phyloP scores from a whole-genome alignment of 371 early-diverging fungal species.

The Lichtheimia ornata region DNA sequence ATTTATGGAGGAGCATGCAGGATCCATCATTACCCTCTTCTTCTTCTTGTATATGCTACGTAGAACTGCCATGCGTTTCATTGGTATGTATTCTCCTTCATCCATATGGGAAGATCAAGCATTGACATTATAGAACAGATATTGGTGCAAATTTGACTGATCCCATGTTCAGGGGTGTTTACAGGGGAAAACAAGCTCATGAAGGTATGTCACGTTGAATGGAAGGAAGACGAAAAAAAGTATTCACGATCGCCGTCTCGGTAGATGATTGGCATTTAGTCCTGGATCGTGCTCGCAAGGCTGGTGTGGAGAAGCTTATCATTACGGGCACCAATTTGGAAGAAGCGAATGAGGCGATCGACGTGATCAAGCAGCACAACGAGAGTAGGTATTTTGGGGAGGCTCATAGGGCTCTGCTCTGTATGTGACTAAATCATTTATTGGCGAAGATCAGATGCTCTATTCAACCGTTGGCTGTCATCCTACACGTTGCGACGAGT shows the following conservation, averaged over 20 bases:
- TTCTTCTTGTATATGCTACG: background rate
- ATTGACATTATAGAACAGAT: constrained; percentile 36
- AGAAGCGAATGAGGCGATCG: constrained; percentile 61
- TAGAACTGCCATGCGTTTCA: constrained; percentile 18
- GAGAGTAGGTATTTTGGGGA: background rate
- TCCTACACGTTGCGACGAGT: constrained; percentile 82
- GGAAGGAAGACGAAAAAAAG: background rate
- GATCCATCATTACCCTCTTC: too few species aligned
- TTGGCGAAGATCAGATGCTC: constrained; percentile 27
- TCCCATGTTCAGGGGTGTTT: constrained; percentile 81
- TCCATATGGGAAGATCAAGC: background rate
- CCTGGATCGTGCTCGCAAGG: constrained; percentile 62
- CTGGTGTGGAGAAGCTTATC: constrained; percentile 73
- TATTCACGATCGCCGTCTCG: too few species aligned
- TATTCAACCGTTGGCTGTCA: constrained; percentile 89
- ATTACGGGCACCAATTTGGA: constrained; percentile 75
- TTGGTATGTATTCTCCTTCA: constrained; percentile 7
- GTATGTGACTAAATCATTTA: background rate
- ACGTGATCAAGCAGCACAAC: constrained; percentile 9
- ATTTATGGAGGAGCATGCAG: too few species aligned
- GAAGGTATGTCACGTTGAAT: constrained; percentile 33
- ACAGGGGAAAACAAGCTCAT: constrained; percentile 79
- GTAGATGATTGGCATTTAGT: constrained; percentile 72
- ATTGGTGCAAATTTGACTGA: constrained; percentile 88
- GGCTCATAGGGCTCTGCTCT: too few species aligned